Evolutionary conservation across 2,329 filamentous ascomycete species (phyloP).

Genomic region (Aureobasidium sp.): DNA sequence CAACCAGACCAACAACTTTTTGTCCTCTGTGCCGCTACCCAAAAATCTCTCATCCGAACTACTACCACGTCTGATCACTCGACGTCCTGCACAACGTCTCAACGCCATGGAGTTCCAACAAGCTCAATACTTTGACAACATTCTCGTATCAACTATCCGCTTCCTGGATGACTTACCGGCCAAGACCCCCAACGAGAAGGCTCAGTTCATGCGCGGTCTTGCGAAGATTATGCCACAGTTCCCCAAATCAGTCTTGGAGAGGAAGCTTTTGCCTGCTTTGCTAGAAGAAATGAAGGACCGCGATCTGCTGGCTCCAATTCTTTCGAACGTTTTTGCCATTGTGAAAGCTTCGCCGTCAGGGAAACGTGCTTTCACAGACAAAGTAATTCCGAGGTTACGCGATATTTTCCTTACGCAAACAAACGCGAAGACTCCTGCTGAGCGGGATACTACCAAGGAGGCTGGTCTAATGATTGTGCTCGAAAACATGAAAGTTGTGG

Average conservation of each 20-base stretch:
- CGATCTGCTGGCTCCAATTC: conserved; percentile 72
- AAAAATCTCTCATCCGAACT: conserved; percentile 68
- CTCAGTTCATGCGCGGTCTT: conserved; percentile 81
- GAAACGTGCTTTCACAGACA: conserved; percentile 72
- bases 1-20: conserved; percentile 71
- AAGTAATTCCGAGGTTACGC: conserved; percentile 73
- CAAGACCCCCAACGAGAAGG: conserved; percentile 86
- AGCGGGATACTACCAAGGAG: conserved; percentile 76
- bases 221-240: conserved; percentile 84
- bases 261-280: conserved; percentile 81
- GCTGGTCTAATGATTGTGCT: conserved; percentile 86
- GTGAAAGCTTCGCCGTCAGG: conserved; percentile 68
- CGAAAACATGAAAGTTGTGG: conserved; percentile 70
- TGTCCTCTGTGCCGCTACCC: conserved; percentile 73
- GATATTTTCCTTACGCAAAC: conserved; percentile 65
- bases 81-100: conserved; percentile 78
- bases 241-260: conserved; percentile 86
- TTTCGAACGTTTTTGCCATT: conserved; percentile 91
- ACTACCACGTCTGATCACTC: conserved; percentile 75
- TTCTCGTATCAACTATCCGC: conserved; percentile 89
- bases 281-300: conserved; percentile 91
- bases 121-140: conserved; percentile 94
- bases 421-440: conserved; percentile 37
- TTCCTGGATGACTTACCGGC: conserved; percentile 87
- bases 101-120: conserved; percentile 88